Evolutionary conservation across 2,329 filamentous ascomycete genomes (phyloP), one percentile per base, ranked within the genome.

Genomic region (Lasiodiplodia sp.): DNA sequence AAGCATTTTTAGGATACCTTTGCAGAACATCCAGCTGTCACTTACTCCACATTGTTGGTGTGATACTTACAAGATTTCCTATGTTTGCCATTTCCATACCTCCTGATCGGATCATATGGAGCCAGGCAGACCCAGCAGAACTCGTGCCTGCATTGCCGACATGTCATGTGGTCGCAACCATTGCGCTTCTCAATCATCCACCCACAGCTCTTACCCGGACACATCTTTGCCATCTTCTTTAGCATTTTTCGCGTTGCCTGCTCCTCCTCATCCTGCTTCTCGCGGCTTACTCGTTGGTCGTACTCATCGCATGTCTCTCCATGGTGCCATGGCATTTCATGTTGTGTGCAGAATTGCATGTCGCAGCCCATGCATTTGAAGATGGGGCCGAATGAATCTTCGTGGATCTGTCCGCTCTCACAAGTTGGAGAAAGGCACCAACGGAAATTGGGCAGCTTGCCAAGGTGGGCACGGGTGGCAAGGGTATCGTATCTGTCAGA

Each of bases 341-440:
- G 80, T 8, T 70, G 69, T 2, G 79, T 68, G 68, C 82, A 83
- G 60, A 80, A 76, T 37, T 73, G 73, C 64, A 74, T 77, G 49
- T 73, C 72, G 73, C 81, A 83, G 2, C 65, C 53, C 3, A 71
- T 70, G 69, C 82, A 83, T 5, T 73, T 68, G 73, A 83, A 82
- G 21, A 82, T 83, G 0, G 84, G 81, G 3, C 80, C 77, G 1
- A 72, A 73, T 1, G 71, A 67, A 18, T 82, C 82, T 3, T 79
- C 77, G 57, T 88, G 86, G 2, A 87, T 78, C 70, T 88, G 86
- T 0, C 87, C 87, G 0, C 80, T 83, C 10, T 78, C 80, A 72
- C 87, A 90, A 2, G 77, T 79, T 0, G 84, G 77, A 8, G 70
- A 68, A 1, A 86, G 81, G 71, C 87, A 90, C 83, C 85, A 87